Base-by-base conservation (phyloP, 306 rosid genomes). In the Clitoria ternatea region DNA sequence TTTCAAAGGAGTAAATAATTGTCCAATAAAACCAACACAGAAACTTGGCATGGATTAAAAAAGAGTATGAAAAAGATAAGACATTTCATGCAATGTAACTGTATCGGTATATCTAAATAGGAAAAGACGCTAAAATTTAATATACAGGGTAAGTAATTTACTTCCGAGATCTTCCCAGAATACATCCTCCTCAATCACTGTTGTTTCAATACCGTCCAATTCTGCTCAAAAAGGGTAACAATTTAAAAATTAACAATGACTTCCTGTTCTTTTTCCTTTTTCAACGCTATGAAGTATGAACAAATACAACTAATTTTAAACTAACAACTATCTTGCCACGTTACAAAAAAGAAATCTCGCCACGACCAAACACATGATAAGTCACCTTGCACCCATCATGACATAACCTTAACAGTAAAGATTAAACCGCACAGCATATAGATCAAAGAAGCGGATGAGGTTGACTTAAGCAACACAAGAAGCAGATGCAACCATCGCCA, bases 241-340 rank as follows among this genome's bases (percentile, higher is more conserved):
- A n/a, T n/a, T n/a, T n/a, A n/a, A 1, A 24, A 54, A 32, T 19
- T 56, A 57, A 74, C 23, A 64, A 67, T 30, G 52, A 44, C 84
- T 72, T 73, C 70, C 84, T 64, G 80, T 39, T 73, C 72, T 69
- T 32, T 17, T 8, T 37, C 36, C 77, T 85, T 80, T 73, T 79
- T 68, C 87, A 88, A 66, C 48, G 77, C 77, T 80, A 84, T 77
- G 71, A 56, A 81, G 67, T 71, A 86, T 85, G 56, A 74, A 73
- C 89, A 90, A 81, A 70, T 81, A 70, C 78, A 76, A 63, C 76
- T 71, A 81, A 74, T 32, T 39, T 50, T 63, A 59, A 81, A 79
- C 79, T 65, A 75, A 52, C 77, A 65, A 75, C 63, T 68, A 69
- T 61, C 76, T 65, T 76, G 54, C 36, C 67, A 72, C 48, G 77